Evolutionary conservation across 1,139 yeast species (phyloP).

Genomic region (Pichia inconspicua): DNA sequence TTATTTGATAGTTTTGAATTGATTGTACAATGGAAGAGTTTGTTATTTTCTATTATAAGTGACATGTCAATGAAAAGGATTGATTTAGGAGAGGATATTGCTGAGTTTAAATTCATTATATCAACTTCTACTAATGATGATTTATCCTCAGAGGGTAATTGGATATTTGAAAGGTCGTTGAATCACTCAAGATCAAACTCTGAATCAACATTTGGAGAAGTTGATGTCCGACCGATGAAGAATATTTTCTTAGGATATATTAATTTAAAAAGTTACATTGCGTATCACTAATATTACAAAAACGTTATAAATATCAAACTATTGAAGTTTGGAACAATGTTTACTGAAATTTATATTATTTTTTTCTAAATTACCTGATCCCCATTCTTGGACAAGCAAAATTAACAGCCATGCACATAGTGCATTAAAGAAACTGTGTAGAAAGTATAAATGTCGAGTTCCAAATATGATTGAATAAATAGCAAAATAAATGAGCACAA

Average conservation of each 20-base stretch:
- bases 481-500: slow-evolving; percentile 38
- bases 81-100: slow-evolving; percentile 5
- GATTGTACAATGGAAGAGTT: slow-evolving; percentile 22
- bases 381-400: slow-evolving; percentile 20
- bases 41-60: slow-evolving; percentile 20
- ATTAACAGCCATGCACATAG: slow-evolving; percentile 30
- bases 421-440: slow-evolving; percentile 58
- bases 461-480: slow-evolving; percentile 57
- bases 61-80: slow-evolving; percentile 4
- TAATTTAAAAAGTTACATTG: slow-evolving; percentile 21
- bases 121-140: slow-evolving; percentile 15
- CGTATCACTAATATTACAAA: slow-evolving; percentile 4
- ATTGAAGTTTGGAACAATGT: not conserved
- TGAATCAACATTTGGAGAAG: slow-evolving; percentile 3
- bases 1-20: slow-evolving; percentile 7
- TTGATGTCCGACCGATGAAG: slow-evolving; percentile 16
- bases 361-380: slow-evolving; percentile 17
- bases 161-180: slow-evolving; percentile 20
- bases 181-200: not conserved
- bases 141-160: slow-evolving; percentile 14
- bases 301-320: not conserved
- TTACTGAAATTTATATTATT: slow-evolving; percentile 14
- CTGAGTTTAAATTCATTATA: slow-evolving; percentile 20
- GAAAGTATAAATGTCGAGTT: slow-evolving; percentile 60
- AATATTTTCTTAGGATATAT: slow-evolving; percentile 21